phyloP scores from a whole-genome alignment of 495 filamentous ascomycete species.

The Oidiodendron maius region DNA sequence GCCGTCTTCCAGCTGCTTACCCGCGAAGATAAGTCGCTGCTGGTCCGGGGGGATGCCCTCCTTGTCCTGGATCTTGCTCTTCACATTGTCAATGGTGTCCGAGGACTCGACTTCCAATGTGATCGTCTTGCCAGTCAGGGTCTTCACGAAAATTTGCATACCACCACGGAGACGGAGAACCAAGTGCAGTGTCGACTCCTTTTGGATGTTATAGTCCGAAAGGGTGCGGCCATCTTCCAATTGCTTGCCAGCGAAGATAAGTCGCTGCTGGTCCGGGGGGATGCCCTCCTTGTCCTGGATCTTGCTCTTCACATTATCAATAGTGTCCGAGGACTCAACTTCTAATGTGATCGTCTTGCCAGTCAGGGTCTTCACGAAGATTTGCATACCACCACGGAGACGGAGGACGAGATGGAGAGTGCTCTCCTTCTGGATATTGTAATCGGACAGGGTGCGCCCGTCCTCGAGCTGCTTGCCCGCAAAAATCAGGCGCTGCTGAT shows the following conservation, averaged over 20 bases:
- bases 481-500: constrained; percentile 93
- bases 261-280: constrained; percentile 95
- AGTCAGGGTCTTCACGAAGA: constrained; percentile 75
- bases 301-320: constrained; percentile 92
- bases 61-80: constrained; percentile 79
- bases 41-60: constrained; percentile 94
- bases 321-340: constrained; percentile 85
- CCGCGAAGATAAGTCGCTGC: constrained; percentile 92
- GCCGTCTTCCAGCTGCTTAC: constrained; percentile 90
- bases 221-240: constrained; percentile 80
- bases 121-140: constrained; percentile 95
- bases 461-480: constrained; percentile 94
- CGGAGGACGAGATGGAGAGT: constrained; percentile 94
- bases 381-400: constrained; percentile 98
- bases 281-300: constrained; percentile 99
- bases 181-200: constrained; percentile 95
- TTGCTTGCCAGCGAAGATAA: constrained; percentile 95
- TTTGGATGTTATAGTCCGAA: constrained; percentile 98
- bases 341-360: constrained; percentile 94
- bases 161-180: constrained; percentile 96
- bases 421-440: constrained; percentile 98
- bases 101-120: constrained; percentile 95
- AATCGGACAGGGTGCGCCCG: constrained; percentile 77
- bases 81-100: constrained; percentile 95
- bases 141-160: constrained; percentile 58